phyloP scores from a whole-genome alignment of 2,329 filamentous ascomycete genomes.

The Botrytis sinoallii region DNA sequence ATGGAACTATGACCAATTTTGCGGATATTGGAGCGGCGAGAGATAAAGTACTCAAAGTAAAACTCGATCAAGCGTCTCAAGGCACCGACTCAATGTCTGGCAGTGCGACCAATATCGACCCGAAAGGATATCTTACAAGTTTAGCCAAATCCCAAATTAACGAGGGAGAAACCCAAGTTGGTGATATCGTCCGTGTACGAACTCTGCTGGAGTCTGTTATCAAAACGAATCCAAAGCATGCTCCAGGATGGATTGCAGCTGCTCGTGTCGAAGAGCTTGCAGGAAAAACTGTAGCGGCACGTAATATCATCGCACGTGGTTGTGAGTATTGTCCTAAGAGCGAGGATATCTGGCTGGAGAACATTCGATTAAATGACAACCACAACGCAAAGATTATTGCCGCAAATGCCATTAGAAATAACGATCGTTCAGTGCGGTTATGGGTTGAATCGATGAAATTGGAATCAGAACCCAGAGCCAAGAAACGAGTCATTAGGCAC shows the following conservation, averaged over 20 bases:
- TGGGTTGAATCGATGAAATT: conserved; percentile 97
- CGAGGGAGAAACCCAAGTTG: conserved; percentile 78
- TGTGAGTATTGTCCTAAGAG: conserved; percentile 90
- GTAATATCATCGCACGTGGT: conserved; percentile 82
- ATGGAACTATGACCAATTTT: conserved; percentile 97
- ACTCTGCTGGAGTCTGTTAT: conserved; percentile 94
- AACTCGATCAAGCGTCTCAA: conserved; percentile 82
- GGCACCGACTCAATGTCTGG: conserved; percentile 68
- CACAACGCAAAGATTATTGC: conserved; percentile 96
- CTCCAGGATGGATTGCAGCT: conserved; percentile 92
- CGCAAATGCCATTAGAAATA: conserved; percentile 87
- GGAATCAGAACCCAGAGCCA: conserved; percentile 76
- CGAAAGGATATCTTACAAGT: conserved; percentile 92
- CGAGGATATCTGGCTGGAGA: conserved; percentile 94
- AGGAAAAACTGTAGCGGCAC: conserved; percentile 84
- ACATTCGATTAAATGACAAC: conserved; percentile 86
- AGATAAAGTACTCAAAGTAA: conserved; percentile 93
- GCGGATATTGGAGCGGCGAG: conserved; percentile 94
- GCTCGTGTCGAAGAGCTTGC: conserved; percentile 89
- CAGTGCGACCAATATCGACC: conserved; percentile 86
- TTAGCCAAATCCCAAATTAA: conserved; percentile 77
- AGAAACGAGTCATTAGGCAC: conserved; percentile 88
- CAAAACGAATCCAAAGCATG: conserved; percentile 93
- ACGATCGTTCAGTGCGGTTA: conserved; percentile 79
- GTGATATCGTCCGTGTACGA: conserved; percentile 91